Evolutionary conservation across 345 rosid genomes (phyloP), one percentile per base, ranked within the genome.

Genomic region (Ceriops zippeliana): DNA sequence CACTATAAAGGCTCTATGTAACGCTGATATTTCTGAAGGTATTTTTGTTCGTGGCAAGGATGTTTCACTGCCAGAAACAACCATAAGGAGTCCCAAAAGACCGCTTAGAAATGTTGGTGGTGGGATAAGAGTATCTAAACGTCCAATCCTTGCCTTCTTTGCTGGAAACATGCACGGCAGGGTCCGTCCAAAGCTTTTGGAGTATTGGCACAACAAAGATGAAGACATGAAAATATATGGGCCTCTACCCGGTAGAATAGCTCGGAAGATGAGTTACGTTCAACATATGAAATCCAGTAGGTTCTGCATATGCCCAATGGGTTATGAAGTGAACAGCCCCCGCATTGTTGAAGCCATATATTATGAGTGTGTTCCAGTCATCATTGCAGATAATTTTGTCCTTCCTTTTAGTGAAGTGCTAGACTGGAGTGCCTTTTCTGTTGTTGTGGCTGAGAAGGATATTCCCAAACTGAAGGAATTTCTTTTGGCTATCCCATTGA

Each of bases 321-420:
- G 97, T 1, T 83, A 79, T 73, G 97, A 93, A 80, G 98, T 90
- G 66, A 93, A 90, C 84, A 89, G 98, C 77, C 98, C 98, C 6
- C 66, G 96, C 69, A 87, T 93, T 46, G 91, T 90, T 0, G 97
- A 93, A 81, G 89, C 98, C 32, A 85, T 93, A 71, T 87, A 89
- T 80, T 93, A 90, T 56, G 98, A 93, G 65, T 93, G 98, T 21
- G 89, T 93, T 30, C 97, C 96, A 0, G 92, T 90, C 1, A 85
- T 91, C 38, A 89, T 93, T 30, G 97, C 98, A 7, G 98, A 91
- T 69, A 87, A 91, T 73, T 93, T 93, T 73, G 83, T 89, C 51
- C 87, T 89, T 49, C 98, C 97, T 64, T 80, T 93, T 20, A 84
- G 71, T 35, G 96, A 93, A 28, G 83, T 87, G 34, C 73, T 93